Evolutionary conservation across 2,329 filamentous ascomycete species (phyloP), one percentile per base, ranked within the genome.

Genomic region (Coniochaeta sp.): DNA sequence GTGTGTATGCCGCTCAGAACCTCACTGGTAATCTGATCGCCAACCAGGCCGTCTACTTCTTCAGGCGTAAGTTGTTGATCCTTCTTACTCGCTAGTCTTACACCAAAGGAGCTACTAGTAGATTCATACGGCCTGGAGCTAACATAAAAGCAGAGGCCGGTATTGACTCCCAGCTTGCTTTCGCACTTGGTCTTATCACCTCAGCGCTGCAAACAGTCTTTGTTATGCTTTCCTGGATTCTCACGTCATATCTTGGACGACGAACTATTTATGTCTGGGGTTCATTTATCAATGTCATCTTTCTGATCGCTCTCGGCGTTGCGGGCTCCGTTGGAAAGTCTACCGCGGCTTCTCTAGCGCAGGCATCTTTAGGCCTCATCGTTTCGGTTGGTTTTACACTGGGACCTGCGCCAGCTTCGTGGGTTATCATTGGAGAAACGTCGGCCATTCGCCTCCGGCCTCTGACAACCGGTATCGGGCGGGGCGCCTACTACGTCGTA

Each of bases 361-460:
- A 86, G 70, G 86, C 86, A 9, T 82, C 80, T 8, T 74, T 89
- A 26, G 86, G 85, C 63, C 74, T 89, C 58, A 85, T 88, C 65
- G 77, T 89, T 67, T 88, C 86, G 30, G 82, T 89, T 60, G 72
- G 87, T 34, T 89, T 87, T 74, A 82, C 80, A 47, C 71, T 86
- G 17, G 84, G 82, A 65, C 84, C 83, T 28, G 86, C 83, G 1
- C 86, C 86, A 55, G 81, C 82, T 44, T 87, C 85, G 10, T 89
- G 81, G 80, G 82, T 84, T 73, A 85, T 88, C 65, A 88, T 89
- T 55, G 84, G 81, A 65, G 86, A 89, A 72, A 88, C 86, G 2
- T 87, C 86, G 0, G 75, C 86, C 57, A 80, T 88, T 59, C 85
- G 86, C 62, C 84, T 89, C 32, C 72, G 86, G 55, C 82, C 86